phyloP scores from a whole-genome alignment of 2,329 filamentous ascomycete genomes.

The Aureobasidium sp. region DNA sequence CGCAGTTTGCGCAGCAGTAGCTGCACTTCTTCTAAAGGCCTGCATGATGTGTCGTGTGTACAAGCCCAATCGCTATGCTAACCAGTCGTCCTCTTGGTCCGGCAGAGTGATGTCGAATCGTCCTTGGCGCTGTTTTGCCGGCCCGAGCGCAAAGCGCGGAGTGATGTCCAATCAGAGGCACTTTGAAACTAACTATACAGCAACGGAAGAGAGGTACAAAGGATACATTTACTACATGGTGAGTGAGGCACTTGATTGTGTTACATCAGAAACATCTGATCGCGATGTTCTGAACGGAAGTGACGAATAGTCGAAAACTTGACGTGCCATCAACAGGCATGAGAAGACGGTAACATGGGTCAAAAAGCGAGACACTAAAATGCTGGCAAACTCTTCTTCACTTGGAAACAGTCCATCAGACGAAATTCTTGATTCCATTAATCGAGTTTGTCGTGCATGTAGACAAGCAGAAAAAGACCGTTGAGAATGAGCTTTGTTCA shows the following conservation, averaged over 20 bases:
- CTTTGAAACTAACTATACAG: neutral
- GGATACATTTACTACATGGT: neutral
- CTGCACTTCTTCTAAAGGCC: conserved; percentile 35
- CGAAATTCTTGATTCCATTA: neutral
- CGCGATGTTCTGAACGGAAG: neutral
- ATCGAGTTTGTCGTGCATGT: neutral
- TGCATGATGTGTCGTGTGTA: conserved; percentile 30
- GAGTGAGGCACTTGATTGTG: neutral
- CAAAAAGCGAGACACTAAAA: neutral
- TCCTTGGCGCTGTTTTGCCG: neutral
- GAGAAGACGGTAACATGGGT: neutral
- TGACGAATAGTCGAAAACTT: neutral
- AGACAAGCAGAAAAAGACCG: neutral
- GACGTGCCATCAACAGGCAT: neutral
- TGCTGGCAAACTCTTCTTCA: neutral
- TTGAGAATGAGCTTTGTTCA: neutral
- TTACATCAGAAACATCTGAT: neutral
- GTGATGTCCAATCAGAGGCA: neutral
- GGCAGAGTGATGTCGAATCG: conserved; percentile 1
- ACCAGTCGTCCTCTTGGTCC: neutral
- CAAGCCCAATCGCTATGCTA: neutral
- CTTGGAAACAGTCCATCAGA: neutral
- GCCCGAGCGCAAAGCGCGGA: neutral
- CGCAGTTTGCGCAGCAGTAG: conserved; percentile 31
- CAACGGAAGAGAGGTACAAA: neutral